A percentile compares a stretch with the other conserved stretches of the same genome.
phyloP scores from a whole-genome alignment of 306 rosid genomes.

The Glycine tomentella region DNA sequence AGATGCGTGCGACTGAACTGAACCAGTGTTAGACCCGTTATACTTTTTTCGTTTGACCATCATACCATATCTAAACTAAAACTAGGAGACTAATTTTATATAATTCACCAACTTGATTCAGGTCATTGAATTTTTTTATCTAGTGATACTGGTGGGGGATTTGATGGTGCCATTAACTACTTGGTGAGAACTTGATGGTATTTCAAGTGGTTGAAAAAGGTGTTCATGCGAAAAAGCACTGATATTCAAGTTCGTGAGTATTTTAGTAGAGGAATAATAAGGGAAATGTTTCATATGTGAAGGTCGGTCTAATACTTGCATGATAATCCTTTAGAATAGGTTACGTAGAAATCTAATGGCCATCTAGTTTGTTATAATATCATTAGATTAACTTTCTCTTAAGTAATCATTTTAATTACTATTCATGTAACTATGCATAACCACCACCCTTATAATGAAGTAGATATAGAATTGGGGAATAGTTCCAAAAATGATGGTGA shows the following conservation, averaged over 20 bases:
- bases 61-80: background rate
- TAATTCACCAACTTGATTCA: background rate
- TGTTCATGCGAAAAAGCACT: background rate
- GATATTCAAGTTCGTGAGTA: background rate
- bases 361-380: background rate
- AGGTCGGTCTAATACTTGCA: background rate
- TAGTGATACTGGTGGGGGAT: background rate
- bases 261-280: background rate
- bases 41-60: background rate
- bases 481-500: background rate
- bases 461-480: background rate
- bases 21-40: background rate
- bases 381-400: background rate
- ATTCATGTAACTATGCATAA: background rate
- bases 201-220: background rate
- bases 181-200: background rate
- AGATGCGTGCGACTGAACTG: background rate
- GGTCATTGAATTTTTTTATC: constrained; percentile 24
- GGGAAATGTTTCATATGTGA: background rate
- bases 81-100: background rate
- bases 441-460: constrained; percentile 4
- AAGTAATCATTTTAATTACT: background rate
- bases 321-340: background rate
- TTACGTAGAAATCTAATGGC: background rate
- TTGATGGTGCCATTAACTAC: background rate